Conservation (phyloP, 768 basidiomycete genomes). For the Flagelloscypha sp. region DNA sequence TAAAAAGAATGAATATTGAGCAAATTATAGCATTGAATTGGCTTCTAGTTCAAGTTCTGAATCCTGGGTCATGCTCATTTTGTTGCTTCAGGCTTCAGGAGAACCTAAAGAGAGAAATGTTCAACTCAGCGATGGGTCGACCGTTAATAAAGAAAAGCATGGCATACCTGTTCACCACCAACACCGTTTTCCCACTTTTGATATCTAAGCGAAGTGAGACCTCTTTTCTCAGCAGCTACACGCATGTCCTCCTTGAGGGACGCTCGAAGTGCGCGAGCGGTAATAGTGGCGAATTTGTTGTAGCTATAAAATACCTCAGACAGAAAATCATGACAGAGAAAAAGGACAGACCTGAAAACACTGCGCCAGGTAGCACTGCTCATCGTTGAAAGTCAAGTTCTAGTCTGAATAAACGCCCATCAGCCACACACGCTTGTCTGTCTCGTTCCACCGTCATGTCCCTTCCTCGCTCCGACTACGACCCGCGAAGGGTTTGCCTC, state of each 20-base stretch:
- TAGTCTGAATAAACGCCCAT: too few species aligned
- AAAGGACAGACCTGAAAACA: slow-evolving; percentile 62
- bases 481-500: slow-evolving; percentile 81
- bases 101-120: too few species aligned
- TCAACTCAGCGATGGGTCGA: too few species aligned
- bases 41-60: too few species aligned
- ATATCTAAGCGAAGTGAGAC: slow-evolving; percentile 66
- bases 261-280: slow-evolving; percentile 84
- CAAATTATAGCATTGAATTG: too few species aligned
- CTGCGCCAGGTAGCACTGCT: slow-evolving; percentile 65
- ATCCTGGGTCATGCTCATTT: too few species aligned
- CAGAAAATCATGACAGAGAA: background rate
- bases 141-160: slow-evolving; percentile 13
- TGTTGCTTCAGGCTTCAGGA: too few species aligned
- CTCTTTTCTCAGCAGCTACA: slow-evolving; percentile 81
- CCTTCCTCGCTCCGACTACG: slow-evolving; percentile 65
- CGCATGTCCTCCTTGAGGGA: slow-evolving; percentile 88
- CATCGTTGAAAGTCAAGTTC: too few species aligned
- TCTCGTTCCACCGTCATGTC: slow-evolving; percentile 51
- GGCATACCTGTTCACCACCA: slow-evolving; percentile 68
- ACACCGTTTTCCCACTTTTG: slow-evolving; percentile 89
- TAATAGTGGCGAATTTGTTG: slow-evolving; percentile 97
- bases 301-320: slow-evolving; percentile 47
- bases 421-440: too few species aligned
- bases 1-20: too few species aligned